A percentile compares a stretch with the other conserved stretches of the same genome.
Evolutionary conservation across 352 stramenopile species (phyloP).

Genomic region (Pythium monospermum): DNA sequence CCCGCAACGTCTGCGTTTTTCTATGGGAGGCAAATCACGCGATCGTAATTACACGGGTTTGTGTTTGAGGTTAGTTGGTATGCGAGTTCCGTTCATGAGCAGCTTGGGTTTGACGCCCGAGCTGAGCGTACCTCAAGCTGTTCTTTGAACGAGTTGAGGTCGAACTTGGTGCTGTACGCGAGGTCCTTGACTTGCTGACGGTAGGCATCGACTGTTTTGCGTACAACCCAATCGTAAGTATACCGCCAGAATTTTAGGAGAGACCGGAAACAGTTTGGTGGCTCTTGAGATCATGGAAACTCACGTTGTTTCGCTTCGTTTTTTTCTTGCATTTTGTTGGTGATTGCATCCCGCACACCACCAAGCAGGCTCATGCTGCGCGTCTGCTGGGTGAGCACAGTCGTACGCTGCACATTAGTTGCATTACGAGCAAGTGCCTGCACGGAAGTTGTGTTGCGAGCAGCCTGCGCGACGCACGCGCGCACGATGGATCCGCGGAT

Average conservation of each 20-base stretch:
- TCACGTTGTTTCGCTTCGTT: constrained; percentile 75
- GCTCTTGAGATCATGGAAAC: not conserved
- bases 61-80: not conserved
- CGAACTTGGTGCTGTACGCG: constrained; percentile 60
- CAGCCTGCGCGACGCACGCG: constrained; percentile 5
- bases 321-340: constrained; percentile 73
- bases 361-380: constrained; percentile 72
- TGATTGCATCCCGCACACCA: constrained; percentile 66
- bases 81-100: too few species aligned
- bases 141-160: constrained; percentile 60
- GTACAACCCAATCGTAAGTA: too few species aligned
- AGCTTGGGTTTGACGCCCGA: not conserved
- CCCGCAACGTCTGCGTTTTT: constrained; percentile 75
- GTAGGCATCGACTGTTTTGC: constrained; percentile 63
- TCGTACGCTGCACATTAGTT: not conserved
- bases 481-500: constrained; percentile 13
- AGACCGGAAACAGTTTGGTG: too few species aligned
- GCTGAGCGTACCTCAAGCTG: constrained; percentile 50
- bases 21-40: too few species aligned
- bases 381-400: constrained; percentile 25
- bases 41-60: too few species aligned
- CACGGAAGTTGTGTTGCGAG: not conserved
- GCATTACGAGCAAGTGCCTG: not conserved
- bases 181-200: constrained; percentile 72
- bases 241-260: too few species aligned